Evolutionary conservation across 1,284 basidiomycete genomes (phyloP).

Genomic region (Leccinum huronense): DNA sequence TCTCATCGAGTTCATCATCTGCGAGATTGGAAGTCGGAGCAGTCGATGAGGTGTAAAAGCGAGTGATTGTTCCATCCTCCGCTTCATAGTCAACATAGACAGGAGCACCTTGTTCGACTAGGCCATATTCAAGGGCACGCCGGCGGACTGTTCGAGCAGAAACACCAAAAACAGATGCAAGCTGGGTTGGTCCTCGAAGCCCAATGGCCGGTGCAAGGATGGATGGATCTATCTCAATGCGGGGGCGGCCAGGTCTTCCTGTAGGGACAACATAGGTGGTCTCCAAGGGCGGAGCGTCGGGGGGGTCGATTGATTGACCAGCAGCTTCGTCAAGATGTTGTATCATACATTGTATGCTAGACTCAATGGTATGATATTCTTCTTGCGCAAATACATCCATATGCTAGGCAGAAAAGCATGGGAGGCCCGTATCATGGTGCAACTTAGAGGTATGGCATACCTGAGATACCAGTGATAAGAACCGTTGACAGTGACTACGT

Average conservation of each 20-base stretch:
- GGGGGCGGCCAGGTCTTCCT: neutral
- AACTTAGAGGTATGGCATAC: neutral
- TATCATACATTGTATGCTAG: neutral
- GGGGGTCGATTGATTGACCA: neutral
- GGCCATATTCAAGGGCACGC: neutral
- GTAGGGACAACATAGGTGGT: neutral
- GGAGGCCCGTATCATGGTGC: no score
- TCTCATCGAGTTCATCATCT: neutral
- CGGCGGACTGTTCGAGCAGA: neutral
- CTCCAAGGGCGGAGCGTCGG: neutral
- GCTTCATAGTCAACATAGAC: neutral
- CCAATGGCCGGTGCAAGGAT: neutral
- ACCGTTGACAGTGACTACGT: neutral
- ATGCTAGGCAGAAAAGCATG: neutral
- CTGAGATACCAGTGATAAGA: neutral
- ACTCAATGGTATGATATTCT: neutral
- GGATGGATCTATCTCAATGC: neutral
- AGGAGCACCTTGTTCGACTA: neutral
- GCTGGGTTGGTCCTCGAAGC: neutral
- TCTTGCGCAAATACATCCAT: neutral
- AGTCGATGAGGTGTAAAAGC: neutral
- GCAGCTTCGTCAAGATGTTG: neutral
- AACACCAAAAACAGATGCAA: neutral
- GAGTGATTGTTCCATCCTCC: neutral
- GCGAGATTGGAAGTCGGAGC: neutral